These are phyloP conservation scores for Phytophthora pluvialis DNA, from an alignment of 352 stramenopile species.

Conservation along the genomic window DNA sequence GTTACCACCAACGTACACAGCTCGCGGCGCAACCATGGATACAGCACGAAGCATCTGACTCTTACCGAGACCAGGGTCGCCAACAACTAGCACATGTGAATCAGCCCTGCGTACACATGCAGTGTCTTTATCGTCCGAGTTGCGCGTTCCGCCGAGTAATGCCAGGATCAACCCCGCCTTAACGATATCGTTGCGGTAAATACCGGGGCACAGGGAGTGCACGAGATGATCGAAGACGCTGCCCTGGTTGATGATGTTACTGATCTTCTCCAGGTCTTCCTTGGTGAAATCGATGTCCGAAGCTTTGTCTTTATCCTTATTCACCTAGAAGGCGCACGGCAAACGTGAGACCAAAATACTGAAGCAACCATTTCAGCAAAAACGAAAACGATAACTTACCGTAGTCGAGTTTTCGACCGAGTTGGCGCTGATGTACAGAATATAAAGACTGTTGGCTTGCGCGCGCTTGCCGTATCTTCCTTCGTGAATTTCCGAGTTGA, in stretches of 20 bases:
- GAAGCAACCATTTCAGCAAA: background rate
- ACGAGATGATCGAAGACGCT: conserved; percentile 96
- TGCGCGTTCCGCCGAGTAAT: conserved; percentile 93
- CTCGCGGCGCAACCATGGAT: conserved; percentile 90
- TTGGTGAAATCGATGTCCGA: conserved; percentile 84
- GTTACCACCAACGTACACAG: conserved; percentile 98
- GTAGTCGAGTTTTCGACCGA: conserved; percentile 83
- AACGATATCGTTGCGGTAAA: conserved; percentile 98
- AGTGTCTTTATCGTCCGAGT: conserved; percentile 61
- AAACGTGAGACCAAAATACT: background rate
- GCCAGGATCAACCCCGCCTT: conserved; percentile 96
- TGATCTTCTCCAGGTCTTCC: conserved; percentile 93
- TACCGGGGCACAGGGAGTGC: conserved; percentile 94
- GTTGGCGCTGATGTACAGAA: conserved; percentile 95
- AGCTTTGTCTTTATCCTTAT: conserved; percentile 61
- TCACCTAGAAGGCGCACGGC: conserved; percentile 15
- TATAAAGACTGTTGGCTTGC: conserved; percentile 92
- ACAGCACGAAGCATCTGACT: conserved; percentile 95
- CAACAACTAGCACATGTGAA: conserved; percentile 96
- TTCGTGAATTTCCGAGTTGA: conserved; percentile 94
- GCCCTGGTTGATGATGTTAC: conserved; percentile 86
- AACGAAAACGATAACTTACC: conserved; percentile 23
- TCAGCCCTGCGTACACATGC: conserved; percentile 89
- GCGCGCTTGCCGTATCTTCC: conserved; percentile 90
- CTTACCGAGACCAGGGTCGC: conserved; percentile 96